phyloP scores from a whole-genome alignment of 768 basidiomycete species.

The Leccinum longicurvipes region DNA sequence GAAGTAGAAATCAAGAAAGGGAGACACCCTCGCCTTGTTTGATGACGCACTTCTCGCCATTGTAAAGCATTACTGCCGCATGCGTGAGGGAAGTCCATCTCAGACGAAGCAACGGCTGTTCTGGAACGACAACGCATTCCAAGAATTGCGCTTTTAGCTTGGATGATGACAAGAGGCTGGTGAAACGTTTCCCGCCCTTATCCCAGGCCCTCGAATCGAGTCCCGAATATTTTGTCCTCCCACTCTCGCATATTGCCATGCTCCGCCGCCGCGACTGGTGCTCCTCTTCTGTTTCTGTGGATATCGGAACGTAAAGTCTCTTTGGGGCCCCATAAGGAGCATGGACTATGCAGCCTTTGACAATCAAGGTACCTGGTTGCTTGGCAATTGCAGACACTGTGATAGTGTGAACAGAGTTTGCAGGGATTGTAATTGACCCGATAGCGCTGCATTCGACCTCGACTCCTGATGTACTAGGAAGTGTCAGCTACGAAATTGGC shows the following conservation, averaged over 20 bases:
- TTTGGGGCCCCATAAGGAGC: conserved; percentile 66
- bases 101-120: conserved; percentile 86
- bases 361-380: conserved; percentile 58
- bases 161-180: conserved; percentile 24
- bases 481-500: conserved; percentile 5
- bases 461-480: conserved; percentile 74
- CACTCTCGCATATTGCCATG: conserved; percentile 59
- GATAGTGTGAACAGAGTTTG: conserved; percentile 71
- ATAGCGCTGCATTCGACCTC: conserved; percentile 64
- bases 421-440: conserved; percentile 59
- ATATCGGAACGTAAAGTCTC: conserved; percentile 75
- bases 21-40: background rate
- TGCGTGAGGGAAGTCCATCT: conserved; percentile 87
- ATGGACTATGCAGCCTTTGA: conserved; percentile 80
- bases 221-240: conserved; percentile 70
- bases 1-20: conserved; percentile 4
- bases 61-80: conserved; percentile 91
- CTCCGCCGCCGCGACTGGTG: conserved; percentile 54
- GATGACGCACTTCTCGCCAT: conserved; percentile 78
- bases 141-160: conserved; percentile 49
- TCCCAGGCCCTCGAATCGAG: conserved; percentile 68
- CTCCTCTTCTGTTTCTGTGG: conserved; percentile 68
- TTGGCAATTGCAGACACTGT: conserved; percentile 65
- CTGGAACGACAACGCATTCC: conserved; percentile 79
- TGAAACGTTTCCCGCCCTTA: conserved; percentile 42